phyloP scores from a whole-genome alignment of 2,329 filamentous ascomycete genomes.

The Xylariaceae sp. region DNA sequence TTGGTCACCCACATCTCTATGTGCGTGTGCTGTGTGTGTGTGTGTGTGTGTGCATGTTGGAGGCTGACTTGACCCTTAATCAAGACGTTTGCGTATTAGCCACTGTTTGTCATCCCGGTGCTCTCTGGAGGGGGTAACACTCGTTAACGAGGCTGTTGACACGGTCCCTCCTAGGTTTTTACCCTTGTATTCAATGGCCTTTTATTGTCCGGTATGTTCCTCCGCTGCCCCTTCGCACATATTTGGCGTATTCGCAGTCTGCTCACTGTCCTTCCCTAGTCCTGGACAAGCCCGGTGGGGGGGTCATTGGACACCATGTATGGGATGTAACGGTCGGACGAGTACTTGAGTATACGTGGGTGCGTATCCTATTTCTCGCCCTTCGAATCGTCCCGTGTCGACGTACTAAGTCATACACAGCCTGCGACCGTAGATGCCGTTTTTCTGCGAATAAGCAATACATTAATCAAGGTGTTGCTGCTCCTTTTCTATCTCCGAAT shows the following conservation, averaged over 20 bases:
- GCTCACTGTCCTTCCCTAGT: background rate
- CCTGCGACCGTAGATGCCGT: slow-evolving; percentile 9
- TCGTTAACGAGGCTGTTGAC: background rate
- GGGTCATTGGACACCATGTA: slow-evolving; percentile 13
- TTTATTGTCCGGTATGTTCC: slow-evolving; percentile 10
- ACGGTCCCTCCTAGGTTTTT: background rate
- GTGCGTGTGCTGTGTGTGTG: no score
- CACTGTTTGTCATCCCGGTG: background rate
- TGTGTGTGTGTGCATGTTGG: background rate
- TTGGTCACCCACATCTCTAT: no score
- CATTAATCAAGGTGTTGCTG: slow-evolving; percentile 23
- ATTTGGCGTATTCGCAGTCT: no score
- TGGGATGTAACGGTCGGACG: slow-evolving; percentile 14
- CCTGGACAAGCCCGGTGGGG: slow-evolving; percentile 4
- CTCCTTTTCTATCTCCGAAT: slow-evolving; percentile 27
- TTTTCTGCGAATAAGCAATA: slow-evolving; percentile 20
- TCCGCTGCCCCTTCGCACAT: no score
- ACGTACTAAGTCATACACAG: slow-evolving; percentile 2
- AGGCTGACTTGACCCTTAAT: slow-evolving; percentile 1
- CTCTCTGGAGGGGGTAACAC: background rate
- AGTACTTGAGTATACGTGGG: slow-evolving; percentile 1
- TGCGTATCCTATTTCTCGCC: background rate
- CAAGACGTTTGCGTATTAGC: slow-evolving; percentile 13
- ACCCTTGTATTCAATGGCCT: slow-evolving; percentile 12
- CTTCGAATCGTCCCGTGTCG: background rate